Evolutionary conservation across 2,329 filamentous ascomycete genomes (phyloP), one percentile per base, ranked within the genome.

Genomic region (Fusarium solani-melongenae): DNA sequence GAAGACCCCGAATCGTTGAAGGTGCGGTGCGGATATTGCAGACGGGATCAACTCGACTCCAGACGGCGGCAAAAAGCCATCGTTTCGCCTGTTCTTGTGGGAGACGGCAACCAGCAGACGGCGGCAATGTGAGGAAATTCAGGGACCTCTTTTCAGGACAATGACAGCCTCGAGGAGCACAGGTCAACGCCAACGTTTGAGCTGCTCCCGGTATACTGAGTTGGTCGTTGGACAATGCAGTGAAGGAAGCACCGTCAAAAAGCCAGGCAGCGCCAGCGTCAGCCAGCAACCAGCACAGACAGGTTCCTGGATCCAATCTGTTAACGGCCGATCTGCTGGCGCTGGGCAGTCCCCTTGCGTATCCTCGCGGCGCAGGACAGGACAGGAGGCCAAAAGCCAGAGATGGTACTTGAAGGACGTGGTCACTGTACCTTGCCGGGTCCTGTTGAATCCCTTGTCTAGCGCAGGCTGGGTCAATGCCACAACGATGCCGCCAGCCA

Each of bases 381-480:
- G 15, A 38, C 51, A 62, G 24, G 27, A 70, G 44, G 49, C 20
- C 38, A 49, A 53, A 66, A 49, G 64, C 51, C 55, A 74, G 58
- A 39, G 46, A n/a, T 53, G 27, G 64, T 55, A 68, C 55, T 69
- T 38, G 38, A 53, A 53, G 46, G 46, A 58, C 59, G 41, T 62
- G 64, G 72, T 75, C 75, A 69, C 58, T 75, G 29, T 68, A 67
- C 64, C 44, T 56, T 57, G 56, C 53, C 62, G 62, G 63, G 69
- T 34, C 34, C 44, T 41, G 41, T 62, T 55, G 29, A 34, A 57
- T 56, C 69, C 79, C 79, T 71, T 75, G 76, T 74, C 74, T 80
- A 81, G 80, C 79, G 78, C 70, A 74, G 69, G 67, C 66, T 71
- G 67, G 76, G 62, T 79, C 77, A 78, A 81, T 81, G 77, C 77